Evolutionary conservation across 108 stramenopile species (phyloP), one percentile per base, ranked within the genome.

Genomic region (Aurantiochytrium sp.): DNA sequence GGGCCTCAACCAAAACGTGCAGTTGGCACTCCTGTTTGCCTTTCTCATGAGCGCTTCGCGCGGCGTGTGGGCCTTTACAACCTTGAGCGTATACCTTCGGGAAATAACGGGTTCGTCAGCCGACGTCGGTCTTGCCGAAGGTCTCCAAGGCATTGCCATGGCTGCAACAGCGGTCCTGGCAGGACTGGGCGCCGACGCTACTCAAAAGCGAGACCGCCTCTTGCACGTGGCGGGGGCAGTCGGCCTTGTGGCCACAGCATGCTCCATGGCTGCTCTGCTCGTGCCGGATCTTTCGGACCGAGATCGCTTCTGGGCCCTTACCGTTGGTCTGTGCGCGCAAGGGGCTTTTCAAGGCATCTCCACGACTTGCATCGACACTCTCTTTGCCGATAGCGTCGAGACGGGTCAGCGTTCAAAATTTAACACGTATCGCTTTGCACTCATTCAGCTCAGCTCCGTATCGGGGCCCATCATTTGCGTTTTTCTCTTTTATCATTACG

Each of bases 401-500:
- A 69, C 60, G 28, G 91, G 91, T 43, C 8, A 60, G 69, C 59
- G 91, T n/a, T 69, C 94, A 93, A 94, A 51, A 59, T 95, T 71
- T 92, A 92, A 69, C 91, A 88, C 60, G 12, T 94, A 93, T 58
- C 58, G 92, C 4, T 95, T 94, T 89, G 89, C 71, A 3, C 72
- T 87, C 64, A 94, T 93, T 88, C 60, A 91, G 23, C 44, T 90
- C 1, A 90, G 93, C 0, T 90, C 91, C 1, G 76, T 92, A 28
- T 45, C 95, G 5, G 96, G 96, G 21, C 96, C 96, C 18, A 23
- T 94, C 16, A 91, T 96, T 6, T 91, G 90, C 44, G 94, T 95
- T 23, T 0, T 72, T 93, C 43, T 92, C 91, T 92, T 93, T 88
- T 89, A 93, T 87, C 90, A 89, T 21, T 88, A 89, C n/a, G 93